Evolutionary conservation across 2,329 filamentous ascomycete genomes (phyloP).

Genomic region (Aurifilum marmelostoma): DNA sequence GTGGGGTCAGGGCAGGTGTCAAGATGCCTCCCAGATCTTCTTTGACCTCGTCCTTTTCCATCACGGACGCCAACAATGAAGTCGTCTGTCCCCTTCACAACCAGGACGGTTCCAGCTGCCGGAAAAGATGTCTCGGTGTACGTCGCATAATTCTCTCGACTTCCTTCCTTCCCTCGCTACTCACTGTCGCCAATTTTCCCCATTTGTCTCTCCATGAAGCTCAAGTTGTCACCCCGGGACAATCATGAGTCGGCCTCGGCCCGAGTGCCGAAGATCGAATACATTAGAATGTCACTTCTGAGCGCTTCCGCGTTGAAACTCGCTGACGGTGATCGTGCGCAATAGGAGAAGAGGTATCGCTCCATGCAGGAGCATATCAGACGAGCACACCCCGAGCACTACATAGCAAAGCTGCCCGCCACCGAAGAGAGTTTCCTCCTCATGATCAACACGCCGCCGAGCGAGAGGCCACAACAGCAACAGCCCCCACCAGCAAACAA

Average conservation of each 20-base stretch:
- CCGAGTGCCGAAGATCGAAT: neutral
- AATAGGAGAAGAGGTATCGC: conserved; percentile 65
- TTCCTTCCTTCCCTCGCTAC: conserved; percentile 15
- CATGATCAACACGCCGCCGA: conserved; percentile 92
- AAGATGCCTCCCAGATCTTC: conserved; percentile 87
- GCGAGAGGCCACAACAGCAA: conserved; percentile 38
- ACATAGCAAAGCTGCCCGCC: conserved; percentile 96
- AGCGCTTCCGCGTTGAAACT: neutral
- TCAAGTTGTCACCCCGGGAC: neutral
- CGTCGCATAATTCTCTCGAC: conserved; percentile 48
- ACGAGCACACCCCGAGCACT: conserved; percentile 94
- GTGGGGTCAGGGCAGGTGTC: conserved; percentile 51
- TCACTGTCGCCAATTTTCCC: neutral
- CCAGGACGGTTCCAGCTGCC: conserved; percentile 94
- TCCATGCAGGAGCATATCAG: conserved; percentile 99
- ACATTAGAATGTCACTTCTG: neutral
- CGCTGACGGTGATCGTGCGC: conserved; percentile 30
- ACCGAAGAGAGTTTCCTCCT: conserved; percentile 97
- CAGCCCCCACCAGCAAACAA: conserved; percentile 38
- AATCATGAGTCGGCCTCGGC: neutral
- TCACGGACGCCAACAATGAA: conserved; percentile 91
- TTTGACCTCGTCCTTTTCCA: conserved; percentile 87
- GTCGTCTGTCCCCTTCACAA: conserved; percentile 95
- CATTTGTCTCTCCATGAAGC: conserved; percentile 6
- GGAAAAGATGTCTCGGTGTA: conserved; percentile 97